Evolutionary conservation across 495 filamentous ascomycete genomes (phyloP), one percentile per base, ranked within the genome.

Genomic region (Neurospora tetraspora): DNA sequence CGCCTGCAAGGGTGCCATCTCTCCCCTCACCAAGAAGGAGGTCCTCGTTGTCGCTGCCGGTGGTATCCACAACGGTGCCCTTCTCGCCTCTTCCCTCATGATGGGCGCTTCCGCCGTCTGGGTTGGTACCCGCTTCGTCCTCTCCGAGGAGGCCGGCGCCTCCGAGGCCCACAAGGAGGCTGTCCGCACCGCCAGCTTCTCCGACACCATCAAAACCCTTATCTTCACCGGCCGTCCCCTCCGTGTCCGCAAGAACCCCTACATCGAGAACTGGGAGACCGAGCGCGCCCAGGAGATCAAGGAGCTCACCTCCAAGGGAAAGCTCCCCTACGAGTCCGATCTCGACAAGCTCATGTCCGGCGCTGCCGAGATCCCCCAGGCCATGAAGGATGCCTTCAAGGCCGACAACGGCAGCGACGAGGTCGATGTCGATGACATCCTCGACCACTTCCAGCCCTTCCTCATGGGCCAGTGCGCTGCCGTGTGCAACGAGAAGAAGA

Each of bases 211-310:
- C 77, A 92, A 93, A 73, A 99, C 96, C 23, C 93, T 98, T 76
- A 99, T 99, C 82, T 99, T 98, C 88, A 99, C 96, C 73, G 94
- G 96, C 69, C 93, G 96, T 65, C 96, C 96, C 47, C 86, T 99
- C 73, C 92, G 96, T 74, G 96, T 99, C 71, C 91, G 94, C 75
- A 94, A 89, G 76, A 99, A 98, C 84, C 77, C 89, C 9, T 99
- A 98, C 82, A 98, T 99, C 78, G 72, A 88, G 78, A 93, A 97
- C 86, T 99, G 96, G 96, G 96, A 99, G 85, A 90, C 92, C 79
- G 94, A 97, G 85, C 91, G 96, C 75, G 81, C 85, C 70, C 83
- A 88, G 14, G 96, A 99, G 84, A 97, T 99, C 83, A 96, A 94
- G 86, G 86, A 95, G 76, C 89, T 98, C 65, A 96, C 94, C 10